phyloP scores from a whole-genome alignment of 2,329 filamentous ascomycete species.

The Periconia digitata region DNA sequence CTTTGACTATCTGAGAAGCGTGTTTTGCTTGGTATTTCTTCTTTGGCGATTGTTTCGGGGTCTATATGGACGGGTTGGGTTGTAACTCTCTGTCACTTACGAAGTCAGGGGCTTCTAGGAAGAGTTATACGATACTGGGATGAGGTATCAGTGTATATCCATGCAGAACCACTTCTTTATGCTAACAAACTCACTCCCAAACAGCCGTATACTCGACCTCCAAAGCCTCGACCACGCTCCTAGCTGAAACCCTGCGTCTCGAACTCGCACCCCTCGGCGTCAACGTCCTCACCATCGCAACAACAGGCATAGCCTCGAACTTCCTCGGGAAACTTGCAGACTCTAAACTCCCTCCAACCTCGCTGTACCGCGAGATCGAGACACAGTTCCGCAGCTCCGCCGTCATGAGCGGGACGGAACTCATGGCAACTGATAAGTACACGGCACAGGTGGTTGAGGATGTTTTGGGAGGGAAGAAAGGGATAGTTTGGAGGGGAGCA shows the following conservation, averaged over 20 bases:
- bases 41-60: no score
- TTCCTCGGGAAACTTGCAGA: constrained; percentile 5
- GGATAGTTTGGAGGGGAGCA: not conserved
- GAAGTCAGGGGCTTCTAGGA: no score
- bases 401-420: not conserved
- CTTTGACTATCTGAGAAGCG: no score
- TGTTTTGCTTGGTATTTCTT: no score
- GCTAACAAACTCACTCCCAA: not conserved
- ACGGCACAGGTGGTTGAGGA: not conserved
- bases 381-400: not conserved
- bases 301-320: constrained; percentile 10
- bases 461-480: not conserved
- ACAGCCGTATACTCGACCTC: constrained; percentile 30
- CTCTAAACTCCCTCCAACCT: constrained; percentile 4
- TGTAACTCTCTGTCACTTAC: no score
- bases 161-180: no score
- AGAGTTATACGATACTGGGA: no score
- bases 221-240: constrained; percentile 37
- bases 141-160: no score
- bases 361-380: constrained; percentile 11
- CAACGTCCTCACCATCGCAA: constrained; percentile 12
- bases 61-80: no score
- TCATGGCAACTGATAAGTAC: not conserved
- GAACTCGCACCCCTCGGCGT: constrained; percentile 20
- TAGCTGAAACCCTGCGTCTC: constrained; percentile 18